A percentile compares a stretch with the other conserved stretches of the same genome.
Evolutionary conservation across 164 flowering plant genomes (phyloP).

Genomic region (Sedum album): DNA sequence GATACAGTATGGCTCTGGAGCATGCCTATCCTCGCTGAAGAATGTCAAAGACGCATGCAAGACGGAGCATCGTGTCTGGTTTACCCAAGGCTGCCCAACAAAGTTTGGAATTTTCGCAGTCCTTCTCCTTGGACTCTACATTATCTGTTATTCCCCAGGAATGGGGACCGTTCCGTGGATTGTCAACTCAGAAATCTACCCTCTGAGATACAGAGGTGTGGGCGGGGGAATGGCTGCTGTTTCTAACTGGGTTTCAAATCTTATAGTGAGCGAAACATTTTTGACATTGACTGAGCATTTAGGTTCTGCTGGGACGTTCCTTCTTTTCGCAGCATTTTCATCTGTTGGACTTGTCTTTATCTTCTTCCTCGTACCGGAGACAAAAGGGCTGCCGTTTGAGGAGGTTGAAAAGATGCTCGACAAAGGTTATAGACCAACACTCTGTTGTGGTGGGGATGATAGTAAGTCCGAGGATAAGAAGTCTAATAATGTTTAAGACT

Average conservation of each 20-base stretch:
- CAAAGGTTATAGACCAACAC: slow-evolving; percentile 23
- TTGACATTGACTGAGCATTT: slow-evolving; percentile 48
- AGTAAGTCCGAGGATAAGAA: background rate
- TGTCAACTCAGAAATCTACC: slow-evolving; percentile 86
- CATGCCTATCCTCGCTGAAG: slow-evolving; percentile 35
- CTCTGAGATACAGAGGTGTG: slow-evolving; percentile 58
- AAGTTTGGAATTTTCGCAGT: slow-evolving; percentile 54
- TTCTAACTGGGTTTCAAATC: slow-evolving; percentile 70
- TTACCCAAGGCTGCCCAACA: slow-evolving; percentile 67
- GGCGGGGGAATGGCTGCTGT: slow-evolving; percentile 89
- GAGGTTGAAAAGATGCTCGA: slow-evolving; percentile 59
- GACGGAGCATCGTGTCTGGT: slow-evolving; percentile 38
- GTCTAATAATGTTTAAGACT: background rate
- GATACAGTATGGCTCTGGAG: slow-evolving; percentile 54
- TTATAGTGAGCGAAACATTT: slow-evolving; percentile 58
- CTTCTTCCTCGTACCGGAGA: slow-evolving; percentile 48
- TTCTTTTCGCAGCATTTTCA: slow-evolving; percentile 53
- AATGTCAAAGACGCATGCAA: slow-evolving; percentile 20
- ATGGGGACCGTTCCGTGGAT: slow-evolving; percentile 94
- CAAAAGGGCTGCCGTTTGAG: slow-evolving; percentile 55
- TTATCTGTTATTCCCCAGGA: slow-evolving; percentile 70
- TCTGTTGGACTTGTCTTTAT: slow-evolving; percentile 22
- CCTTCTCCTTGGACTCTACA: slow-evolving; percentile 49
- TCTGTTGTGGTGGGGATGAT: background rate
- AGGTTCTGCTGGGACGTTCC: slow-evolving; percentile 63